Evolutionary conservation across 2,329 filamentous ascomycete genomes (phyloP).

Genomic region (Coleophoma eucalyptorum): DNA sequence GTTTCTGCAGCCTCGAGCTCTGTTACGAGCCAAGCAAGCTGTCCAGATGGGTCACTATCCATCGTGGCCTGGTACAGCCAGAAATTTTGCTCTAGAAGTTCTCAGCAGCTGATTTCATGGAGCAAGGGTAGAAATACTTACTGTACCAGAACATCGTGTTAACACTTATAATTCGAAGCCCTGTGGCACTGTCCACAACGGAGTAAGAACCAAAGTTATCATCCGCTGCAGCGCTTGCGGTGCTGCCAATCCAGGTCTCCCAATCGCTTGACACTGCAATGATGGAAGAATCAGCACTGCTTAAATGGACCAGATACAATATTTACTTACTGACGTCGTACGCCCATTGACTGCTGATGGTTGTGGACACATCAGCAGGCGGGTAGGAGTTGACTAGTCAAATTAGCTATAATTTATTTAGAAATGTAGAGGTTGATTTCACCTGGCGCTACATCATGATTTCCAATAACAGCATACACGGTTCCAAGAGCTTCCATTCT

Average conservation of each 20-base stretch:
- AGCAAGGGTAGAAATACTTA: neutral
- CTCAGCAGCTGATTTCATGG: neutral
- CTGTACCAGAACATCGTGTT: conserved; percentile 39
- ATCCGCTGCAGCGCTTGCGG: conserved; percentile 20
- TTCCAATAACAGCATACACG: conserved; percentile 33
- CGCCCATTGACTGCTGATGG: conserved; percentile 31
- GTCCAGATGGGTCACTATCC: conserved; percentile 30
- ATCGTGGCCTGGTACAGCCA: conserved; percentile 33
- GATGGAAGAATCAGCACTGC: neutral
- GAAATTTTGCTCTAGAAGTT: conserved; percentile 26
- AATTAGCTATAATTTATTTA: neutral
- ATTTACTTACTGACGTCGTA: conserved; percentile 24
- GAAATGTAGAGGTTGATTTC: neutral
- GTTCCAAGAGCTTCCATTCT: conserved; percentile 26
- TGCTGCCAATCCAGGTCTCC: conserved; percentile 25
- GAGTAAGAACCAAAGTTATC: conserved; percentile 31
- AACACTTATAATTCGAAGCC: conserved; percentile 35
- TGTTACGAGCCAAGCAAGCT: conserved; percentile 33
- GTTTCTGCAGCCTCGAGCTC: conserved; percentile 33
- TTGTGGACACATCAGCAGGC: conserved; percentile 19
- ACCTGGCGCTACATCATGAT: conserved; percentile 27
- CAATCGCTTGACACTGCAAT: conserved; percentile 4
- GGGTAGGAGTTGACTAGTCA: conserved; percentile 29
- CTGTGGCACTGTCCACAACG: conserved; percentile 22
- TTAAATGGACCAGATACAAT: conserved; percentile 18